Percentiles rank a stretch among this genome's conserved stretches.
Evolutionary conservation across 129 eudicot species (phyloP).

Genomic region (Artemisia annua): DNA sequence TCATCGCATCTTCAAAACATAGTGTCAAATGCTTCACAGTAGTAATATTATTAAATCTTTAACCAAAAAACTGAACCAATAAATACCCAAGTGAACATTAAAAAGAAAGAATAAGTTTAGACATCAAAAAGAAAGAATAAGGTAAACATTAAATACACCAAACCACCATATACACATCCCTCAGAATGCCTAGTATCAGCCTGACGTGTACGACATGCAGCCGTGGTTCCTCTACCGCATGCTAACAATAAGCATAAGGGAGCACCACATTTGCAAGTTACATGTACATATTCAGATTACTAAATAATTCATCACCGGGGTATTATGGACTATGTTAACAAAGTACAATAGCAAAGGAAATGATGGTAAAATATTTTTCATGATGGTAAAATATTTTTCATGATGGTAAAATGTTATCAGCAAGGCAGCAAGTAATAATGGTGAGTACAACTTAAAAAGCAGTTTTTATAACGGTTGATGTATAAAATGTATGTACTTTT

Average conservation of each 20-base stretch:
- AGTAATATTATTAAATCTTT: too few species aligned
- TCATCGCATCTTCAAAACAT: too few species aligned
- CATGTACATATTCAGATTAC: constrained; percentile 56
- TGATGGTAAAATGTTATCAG: too few species aligned
- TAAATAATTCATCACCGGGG: constrained; percentile 53
- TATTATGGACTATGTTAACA: neutral
- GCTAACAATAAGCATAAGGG: constrained; percentile 41
- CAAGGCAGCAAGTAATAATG: too few species aligned
- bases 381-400: too few species aligned
- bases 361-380: too few species aligned
- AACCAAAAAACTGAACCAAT: too few species aligned
- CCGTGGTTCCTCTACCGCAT: constrained; percentile 48
- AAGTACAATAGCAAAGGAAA: neutral
- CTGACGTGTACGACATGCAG: constrained; percentile 41
- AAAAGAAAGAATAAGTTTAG: too few species aligned
- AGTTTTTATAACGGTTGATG: too few species aligned
- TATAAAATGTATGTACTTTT: too few species aligned
- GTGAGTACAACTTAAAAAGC: too few species aligned
- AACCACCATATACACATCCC: constrained; percentile 28
- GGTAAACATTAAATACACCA: neutral
- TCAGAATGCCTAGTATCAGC: constrained; percentile 67
- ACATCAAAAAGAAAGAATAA: neutral
- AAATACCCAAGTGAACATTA: neutral
- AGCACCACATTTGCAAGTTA: constrained; percentile 44
- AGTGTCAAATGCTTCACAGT: neutral